phyloP scores from a whole-genome alignment of 163 green algal species.

The Scenedesmus sp. region DNA sequence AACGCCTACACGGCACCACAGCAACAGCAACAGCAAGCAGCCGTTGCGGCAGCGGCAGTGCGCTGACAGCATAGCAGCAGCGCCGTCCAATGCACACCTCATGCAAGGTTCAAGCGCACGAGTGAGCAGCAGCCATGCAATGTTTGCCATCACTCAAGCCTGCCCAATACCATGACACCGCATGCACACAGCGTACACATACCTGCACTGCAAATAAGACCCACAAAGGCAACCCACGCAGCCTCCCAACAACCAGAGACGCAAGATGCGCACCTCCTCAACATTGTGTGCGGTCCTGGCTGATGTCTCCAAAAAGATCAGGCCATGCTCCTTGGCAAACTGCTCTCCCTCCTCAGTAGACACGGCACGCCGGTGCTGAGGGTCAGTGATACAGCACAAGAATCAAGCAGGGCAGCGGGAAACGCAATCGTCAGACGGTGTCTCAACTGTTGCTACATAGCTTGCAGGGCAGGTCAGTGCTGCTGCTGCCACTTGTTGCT shows the following conservation, averaged over 20 bases:
- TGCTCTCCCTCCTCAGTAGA: slow-evolving; percentile 98
- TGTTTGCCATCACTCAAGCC: no score
- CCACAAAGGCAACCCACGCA: no score
- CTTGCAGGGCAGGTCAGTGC: background rate
- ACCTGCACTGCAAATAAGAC: no score
- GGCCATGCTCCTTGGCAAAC: slow-evolving; percentile 99
- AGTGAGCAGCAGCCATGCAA: no score
- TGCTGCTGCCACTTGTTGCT: background rate
- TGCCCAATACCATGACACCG: no score
- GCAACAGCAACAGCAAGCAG: no score
- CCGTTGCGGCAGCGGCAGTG: background rate
- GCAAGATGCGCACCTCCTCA: slow-evolving; percentile 85
- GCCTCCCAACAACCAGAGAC: no score
- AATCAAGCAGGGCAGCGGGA: background rate
- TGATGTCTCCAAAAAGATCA: slow-evolving; percentile 99
- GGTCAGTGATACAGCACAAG: background rate
- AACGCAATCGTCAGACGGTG: background rate
- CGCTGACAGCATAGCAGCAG: background rate
- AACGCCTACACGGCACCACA: slow-evolving; percentile 86
- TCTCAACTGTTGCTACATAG: background rate
- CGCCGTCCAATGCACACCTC: no score
- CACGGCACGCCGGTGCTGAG: slow-evolving; percentile 91
- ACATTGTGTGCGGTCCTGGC: slow-evolving; percentile 99
- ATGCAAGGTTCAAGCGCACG: no score
- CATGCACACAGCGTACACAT: no score